Conservation (phyloP, 169 alveolate species). For the Miamiensis avidus region DNA sequence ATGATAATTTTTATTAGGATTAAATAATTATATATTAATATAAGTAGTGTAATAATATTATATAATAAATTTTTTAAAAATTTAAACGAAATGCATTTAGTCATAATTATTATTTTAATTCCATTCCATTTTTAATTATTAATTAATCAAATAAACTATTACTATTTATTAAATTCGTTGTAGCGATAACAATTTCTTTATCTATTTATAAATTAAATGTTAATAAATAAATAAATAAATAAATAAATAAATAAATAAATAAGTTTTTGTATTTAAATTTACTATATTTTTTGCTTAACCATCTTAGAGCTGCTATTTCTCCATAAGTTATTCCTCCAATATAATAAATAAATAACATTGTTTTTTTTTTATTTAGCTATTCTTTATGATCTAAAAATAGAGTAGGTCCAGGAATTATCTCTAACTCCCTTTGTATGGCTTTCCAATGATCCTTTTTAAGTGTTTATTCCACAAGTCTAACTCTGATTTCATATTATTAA, state of each 20-base stretch:
- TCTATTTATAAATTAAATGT: neutral
- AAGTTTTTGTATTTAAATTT: neutral
- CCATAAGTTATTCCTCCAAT: slow-evolving; percentile 84
- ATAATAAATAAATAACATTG: slow-evolving; percentile 60
- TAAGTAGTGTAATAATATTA: too few species aligned
- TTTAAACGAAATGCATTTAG: too few species aligned
- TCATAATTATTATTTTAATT: too few species aligned
- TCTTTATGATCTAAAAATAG: slow-evolving; percentile 10
- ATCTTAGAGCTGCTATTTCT: slow-evolving; percentile 79
- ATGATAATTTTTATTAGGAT: too few species aligned
- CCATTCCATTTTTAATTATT: too few species aligned
- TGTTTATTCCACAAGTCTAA: slow-evolving; percentile 14
- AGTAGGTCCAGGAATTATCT: neutral
- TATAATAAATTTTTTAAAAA: too few species aligned
- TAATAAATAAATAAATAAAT: neutral
- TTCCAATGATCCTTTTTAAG: slow-evolving; percentile 12
- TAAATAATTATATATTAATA: too few species aligned
- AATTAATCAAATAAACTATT: slow-evolving; percentile 6
- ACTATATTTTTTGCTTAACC: neutral
- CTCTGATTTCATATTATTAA: neutral
- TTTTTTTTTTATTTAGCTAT: slow-evolving; percentile 38
- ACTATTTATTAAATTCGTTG: slow-evolving; percentile 33
- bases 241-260: neutral
- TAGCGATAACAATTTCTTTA: slow-evolving; percentile 23
- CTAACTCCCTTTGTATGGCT: slow-evolving; percentile 3